These are phyloP conservation scores for Penicillium sp. DNA, from an alignment of 2,329 filamentous ascomycete genomes.

Conservation along the genomic window DNA sequence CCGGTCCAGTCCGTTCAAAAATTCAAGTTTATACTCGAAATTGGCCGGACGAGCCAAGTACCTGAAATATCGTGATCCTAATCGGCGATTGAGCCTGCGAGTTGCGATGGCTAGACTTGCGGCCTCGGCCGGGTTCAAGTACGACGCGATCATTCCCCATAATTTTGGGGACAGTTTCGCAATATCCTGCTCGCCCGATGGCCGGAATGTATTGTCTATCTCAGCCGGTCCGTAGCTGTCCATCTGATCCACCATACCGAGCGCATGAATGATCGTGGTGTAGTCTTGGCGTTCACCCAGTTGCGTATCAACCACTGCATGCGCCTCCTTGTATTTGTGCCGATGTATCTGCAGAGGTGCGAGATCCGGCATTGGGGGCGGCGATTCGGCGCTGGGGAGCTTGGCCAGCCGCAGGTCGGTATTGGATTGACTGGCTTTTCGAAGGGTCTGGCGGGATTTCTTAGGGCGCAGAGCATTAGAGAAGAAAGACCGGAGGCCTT, in stretches of 20 bases:
- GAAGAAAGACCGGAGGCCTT: conserved; percentile 29
- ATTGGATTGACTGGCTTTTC: conserved; percentile 29
- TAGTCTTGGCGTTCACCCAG: conserved; percentile 36
- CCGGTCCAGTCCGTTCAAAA: conserved; percentile 49
- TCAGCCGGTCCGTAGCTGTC: conserved; percentile 19
- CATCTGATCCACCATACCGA: conserved; percentile 29
- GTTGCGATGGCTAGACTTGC: conserved; percentile 48
- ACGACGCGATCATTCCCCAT: conserved; percentile 44
- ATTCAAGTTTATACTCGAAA: conserved; percentile 43
- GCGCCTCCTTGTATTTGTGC: conserved; percentile 27
- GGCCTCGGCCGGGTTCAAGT: conserved; percentile 43
- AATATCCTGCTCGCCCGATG: conserved; percentile 40
- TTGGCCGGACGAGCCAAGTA: conserved; percentile 42
- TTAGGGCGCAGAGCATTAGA: conserved; percentile 30
- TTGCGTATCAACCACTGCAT: conserved; percentile 30
- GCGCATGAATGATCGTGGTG: conserved; percentile 33
- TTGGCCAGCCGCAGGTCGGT: conserved; percentile 24
- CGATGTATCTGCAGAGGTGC: conserved; percentile 34
- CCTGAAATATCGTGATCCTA: conserved; percentile 40
- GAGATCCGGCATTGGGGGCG: conserved; percentile 28
- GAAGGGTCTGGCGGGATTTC: conserved; percentile 35
- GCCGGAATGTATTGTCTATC: conserved; percentile 19
- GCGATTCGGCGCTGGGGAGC: conserved; percentile 21
- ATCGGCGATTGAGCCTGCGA: conserved; percentile 42
- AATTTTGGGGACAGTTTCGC: conserved; percentile 42